These are phyloP conservation scores for Nakaseomyces sp. DNA, from an alignment of 1,139 yeast species.

Conservation along the genomic window DNA sequence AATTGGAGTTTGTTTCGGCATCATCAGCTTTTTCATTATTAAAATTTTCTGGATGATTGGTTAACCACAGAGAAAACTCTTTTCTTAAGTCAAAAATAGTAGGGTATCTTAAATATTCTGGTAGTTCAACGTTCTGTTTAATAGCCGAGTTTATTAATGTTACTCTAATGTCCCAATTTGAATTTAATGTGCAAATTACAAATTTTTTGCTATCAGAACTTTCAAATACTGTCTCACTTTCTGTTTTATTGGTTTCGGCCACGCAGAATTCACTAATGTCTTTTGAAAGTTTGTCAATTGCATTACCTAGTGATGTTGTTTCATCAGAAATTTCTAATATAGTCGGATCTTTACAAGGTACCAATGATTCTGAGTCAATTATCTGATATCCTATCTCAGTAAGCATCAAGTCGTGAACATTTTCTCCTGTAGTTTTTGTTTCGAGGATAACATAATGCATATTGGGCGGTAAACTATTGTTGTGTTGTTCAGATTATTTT, in stretches of 20 bases:
- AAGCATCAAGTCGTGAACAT: not conserved
- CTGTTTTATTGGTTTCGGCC: slow-evolving; percentile 13
- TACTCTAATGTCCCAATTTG: slow-evolving; percentile 61
- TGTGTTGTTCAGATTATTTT: too few species aligned
- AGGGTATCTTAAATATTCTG: slow-evolving; percentile 68
- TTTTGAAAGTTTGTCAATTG: slow-evolving; percentile 8
- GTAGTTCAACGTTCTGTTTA: slow-evolving; percentile 64
- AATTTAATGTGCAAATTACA: slow-evolving; percentile 56
- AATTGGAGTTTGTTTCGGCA: slow-evolving; percentile 1
- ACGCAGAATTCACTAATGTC: slow-evolving; percentile 7
- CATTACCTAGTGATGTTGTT: not conserved
- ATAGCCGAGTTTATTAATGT: slow-evolving; percentile 75
- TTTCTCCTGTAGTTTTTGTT: slow-evolving; percentile 14
- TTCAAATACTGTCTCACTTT: slow-evolving; percentile 23
- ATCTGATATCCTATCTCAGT: slow-evolving; percentile 20
- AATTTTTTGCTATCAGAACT: slow-evolving; percentile 40
- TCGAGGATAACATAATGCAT: slow-evolving; percentile 29
- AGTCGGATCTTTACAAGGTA: slow-evolving; percentile 7
- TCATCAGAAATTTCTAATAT: not conserved
- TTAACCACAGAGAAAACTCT: slow-evolving; percentile 68
- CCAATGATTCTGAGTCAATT: slow-evolving; percentile 18
- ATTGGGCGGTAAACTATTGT: not conserved
- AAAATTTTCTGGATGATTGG: slow-evolving; percentile 34
- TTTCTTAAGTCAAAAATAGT: slow-evolving; percentile 64
- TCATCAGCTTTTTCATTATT: slow-evolving; percentile 21